Evolutionary conservation across 2,329 filamentous ascomycete genomes (phyloP).

Genomic region (Penicillium sp.): DNA sequence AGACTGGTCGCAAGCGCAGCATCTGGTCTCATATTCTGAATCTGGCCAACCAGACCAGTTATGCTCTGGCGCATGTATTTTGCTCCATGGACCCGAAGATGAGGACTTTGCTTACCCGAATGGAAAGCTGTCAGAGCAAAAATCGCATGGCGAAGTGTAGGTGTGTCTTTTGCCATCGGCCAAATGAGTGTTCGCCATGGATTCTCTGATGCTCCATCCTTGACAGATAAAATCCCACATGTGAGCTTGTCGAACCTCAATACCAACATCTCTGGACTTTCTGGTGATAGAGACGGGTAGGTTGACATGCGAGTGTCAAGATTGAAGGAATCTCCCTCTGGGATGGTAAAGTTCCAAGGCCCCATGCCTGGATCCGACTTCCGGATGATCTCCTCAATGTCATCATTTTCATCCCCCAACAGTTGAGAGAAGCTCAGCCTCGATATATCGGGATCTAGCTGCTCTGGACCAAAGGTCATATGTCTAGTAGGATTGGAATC

Average conservation of each 20-base stretch:
- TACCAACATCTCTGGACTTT: constrained; percentile 61
- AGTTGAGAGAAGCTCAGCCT: constrained; percentile 33
- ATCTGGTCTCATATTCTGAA: constrained; percentile 63
- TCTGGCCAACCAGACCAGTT: constrained; percentile 55
- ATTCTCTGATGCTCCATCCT: constrained; percentile 67
- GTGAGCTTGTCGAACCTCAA: constrained; percentile 64
- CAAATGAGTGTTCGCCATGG: constrained; percentile 70
- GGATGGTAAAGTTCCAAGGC: constrained; percentile 39
- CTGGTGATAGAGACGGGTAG: constrained; percentile 50
- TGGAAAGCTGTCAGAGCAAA: constrained; percentile 69
- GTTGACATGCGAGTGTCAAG: constrained; percentile 41
- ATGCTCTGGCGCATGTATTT: constrained; percentile 68
- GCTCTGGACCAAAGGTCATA: constrained; percentile 4
- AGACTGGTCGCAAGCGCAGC: constrained; percentile 68
- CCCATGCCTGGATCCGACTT: constrained; percentile 31
- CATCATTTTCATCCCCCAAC: constrained; percentile 44
- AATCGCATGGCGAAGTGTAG: constrained; percentile 66
- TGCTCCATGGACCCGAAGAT: constrained; percentile 61
- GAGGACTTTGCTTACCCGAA: constrained; percentile 56
- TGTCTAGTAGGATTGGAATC: neutral
- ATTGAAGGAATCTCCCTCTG: constrained; percentile 40
- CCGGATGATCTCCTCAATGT: constrained; percentile 57
- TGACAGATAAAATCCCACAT: constrained; percentile 68
- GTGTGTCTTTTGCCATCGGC: constrained; percentile 63
- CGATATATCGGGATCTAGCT: constrained; percentile 9